phyloP scores from a whole-genome alignment of 164 flowering plant genomes.

The Umbellularia californica region DNA sequence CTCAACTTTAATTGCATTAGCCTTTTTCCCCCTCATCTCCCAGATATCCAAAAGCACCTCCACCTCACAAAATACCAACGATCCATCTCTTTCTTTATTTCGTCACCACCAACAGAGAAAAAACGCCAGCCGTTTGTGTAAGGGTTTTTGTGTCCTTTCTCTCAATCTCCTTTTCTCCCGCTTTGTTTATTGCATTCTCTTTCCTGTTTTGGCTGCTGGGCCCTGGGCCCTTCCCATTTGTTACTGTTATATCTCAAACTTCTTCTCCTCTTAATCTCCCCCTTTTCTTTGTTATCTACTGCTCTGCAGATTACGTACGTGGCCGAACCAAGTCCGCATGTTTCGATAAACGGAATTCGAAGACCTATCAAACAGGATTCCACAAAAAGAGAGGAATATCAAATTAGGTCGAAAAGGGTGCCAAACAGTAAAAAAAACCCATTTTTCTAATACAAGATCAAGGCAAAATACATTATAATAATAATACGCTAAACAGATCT shows the following conservation, averaged over 20 bases:
- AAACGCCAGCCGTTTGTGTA: neutral
- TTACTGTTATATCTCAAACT: too few species aligned
- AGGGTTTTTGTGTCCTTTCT: neutral
- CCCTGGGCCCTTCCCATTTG: too few species aligned
- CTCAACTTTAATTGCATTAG: conserved; percentile 14
- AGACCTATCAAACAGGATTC: conserved; percentile 9
- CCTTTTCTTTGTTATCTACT: neutral
- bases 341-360: neutral
- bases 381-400: neutral
- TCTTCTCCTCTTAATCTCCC: neutral
- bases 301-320: neutral
- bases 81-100: too few species aligned
- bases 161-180: neutral
- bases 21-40: conserved; percentile 4
- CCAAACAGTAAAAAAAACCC: neutral
- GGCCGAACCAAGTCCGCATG: conserved; percentile 6
- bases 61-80: conserved; percentile 28
- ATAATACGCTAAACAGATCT: neutral
- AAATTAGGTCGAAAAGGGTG: neutral
- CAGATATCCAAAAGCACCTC: conserved; percentile 12
- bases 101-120: neutral
- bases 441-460: neutral
- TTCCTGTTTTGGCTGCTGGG: neutral
- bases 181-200: neutral
- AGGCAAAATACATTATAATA: too few species aligned